Base-by-base conservation (phyloP, 108 stramenopile species). In the Ochromonas danica region DNA sequence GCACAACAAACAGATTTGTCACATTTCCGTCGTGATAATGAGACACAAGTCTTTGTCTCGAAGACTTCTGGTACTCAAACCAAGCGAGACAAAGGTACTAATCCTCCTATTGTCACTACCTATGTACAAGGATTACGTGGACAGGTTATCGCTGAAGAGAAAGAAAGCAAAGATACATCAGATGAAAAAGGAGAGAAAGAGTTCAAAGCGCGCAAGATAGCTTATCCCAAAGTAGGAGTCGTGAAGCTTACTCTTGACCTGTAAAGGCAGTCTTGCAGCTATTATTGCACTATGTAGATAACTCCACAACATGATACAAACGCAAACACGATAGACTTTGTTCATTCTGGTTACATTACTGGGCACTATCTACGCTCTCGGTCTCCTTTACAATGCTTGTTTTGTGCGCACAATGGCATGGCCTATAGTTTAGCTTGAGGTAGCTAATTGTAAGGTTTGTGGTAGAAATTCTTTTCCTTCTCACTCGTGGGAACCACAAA, bases 41-140 rank as follows among this genome's bases (percentile, higher is more conserved):
- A 87, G 1, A 84, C 89, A 1, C 90, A 90, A 70, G 89, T 83
- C 30, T 90, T 86, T 67, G 60, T 83, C n/a, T 88, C 87, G 10
- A 71, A 77, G 0, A 65, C 40, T 10, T 45, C 62, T 39, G 42
- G 67, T 6, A 89, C 88, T 0, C 89, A 90, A 79, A 90, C 90
- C 28, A 85, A 36, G 6, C 31, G 80, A 33, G 72, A 82, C 40
- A 61, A 62, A n/a, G 89, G 88, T 36, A 75, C 72, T 36, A 75
- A 75, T 60, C 72, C 72, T 6, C 45, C 72, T 27, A 42, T 60
- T 36, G 51, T 57, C 30, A 57, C 72, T 10, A 60, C 51, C 14
- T 75, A 75, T 75, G 17, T 75, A 25, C 6, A 6, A 10, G 72
- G 72, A 33, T 41, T 75, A 6, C 72, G 72, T 3, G 72, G 72